phyloP scores from a whole-genome alignment of 768 basidiomycete genomes.

The Clitopilus passeckerianus region DNA sequence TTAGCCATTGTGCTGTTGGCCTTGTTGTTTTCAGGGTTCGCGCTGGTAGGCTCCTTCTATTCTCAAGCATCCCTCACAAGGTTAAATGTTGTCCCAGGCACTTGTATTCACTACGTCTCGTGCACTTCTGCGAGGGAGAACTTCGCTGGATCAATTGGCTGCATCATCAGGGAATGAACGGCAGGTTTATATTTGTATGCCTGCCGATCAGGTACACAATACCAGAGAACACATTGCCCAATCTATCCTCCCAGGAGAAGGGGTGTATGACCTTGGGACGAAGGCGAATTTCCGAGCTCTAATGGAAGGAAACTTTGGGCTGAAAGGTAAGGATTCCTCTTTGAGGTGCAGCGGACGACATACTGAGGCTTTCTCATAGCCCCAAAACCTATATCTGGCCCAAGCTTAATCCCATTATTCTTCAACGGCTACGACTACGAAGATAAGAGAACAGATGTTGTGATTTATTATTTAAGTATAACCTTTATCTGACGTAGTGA shows the following conservation, averaged over 20 bases:
- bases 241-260: slow-evolving; percentile 19
- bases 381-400: slow-evolving; percentile 27
- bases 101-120: slow-evolving; percentile 21
- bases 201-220: not conserved
- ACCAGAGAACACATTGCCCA: slow-evolving; percentile 5
- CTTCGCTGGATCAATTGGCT: slow-evolving; percentile 23
- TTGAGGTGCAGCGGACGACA: not conserved
- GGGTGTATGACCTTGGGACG: slow-evolving; percentile 33
- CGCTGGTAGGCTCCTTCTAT: slow-evolving; percentile 22
- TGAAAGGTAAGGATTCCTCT: not conserved
- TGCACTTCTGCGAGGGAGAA: slow-evolving; percentile 26
- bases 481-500: not conserved
- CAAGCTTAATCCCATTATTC: slow-evolving; percentile 27
- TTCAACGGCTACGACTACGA: slow-evolving; percentile 22
- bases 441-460: not conserved
- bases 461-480: not conserved
- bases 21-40: slow-evolving; percentile 27
- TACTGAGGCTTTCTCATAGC: not conserved
- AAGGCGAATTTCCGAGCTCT: slow-evolving; percentile 22
- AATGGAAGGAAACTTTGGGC: slow-evolving; percentile 14
- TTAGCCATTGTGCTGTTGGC: slow-evolving; percentile 18
- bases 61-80: not conserved
- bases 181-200: slow-evolving; percentile 20
- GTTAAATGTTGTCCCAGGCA: slow-evolving; percentile 13
- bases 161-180: not conserved